phyloP scores from a whole-genome alignment of 768 basidiomycete genomes.

The Rhizopogon roseolus region DNA sequence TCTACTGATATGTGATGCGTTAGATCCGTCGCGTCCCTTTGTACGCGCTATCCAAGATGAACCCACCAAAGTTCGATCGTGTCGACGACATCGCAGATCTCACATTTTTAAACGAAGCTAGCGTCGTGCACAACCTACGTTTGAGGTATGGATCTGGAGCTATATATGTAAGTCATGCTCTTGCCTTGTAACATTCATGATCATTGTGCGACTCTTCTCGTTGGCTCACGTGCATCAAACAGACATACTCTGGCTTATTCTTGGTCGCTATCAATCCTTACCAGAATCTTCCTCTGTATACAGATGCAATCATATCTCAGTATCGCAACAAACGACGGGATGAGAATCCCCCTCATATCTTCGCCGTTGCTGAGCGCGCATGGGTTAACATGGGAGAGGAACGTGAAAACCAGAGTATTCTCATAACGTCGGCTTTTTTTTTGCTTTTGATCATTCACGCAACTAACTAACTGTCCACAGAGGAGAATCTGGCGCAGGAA shows the following conservation, averaged over 20 bases:
- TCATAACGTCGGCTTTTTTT: slow-evolving; percentile 78
- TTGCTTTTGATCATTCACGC: neutral
- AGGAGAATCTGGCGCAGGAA: slow-evolving; percentile 98
- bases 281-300: slow-evolving; percentile 86
- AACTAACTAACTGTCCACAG: slow-evolving; percentile 35
- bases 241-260: slow-evolving; percentile 97
- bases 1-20: slow-evolving; percentile 1
- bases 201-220: slow-evolving; percentile 1
- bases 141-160: slow-evolving; percentile 86
- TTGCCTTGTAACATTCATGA: slow-evolving; percentile 2
- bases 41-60: slow-evolving; percentile 90
- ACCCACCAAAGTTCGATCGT: slow-evolving; percentile 96
- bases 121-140: slow-evolving; percentile 96
- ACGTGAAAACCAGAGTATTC: slow-evolving; percentile 93
- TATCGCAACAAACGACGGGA: slow-evolving; percentile 86
- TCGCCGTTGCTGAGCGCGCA: slow-evolving; percentile 94
- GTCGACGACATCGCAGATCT: slow-evolving; percentile 98
- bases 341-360: slow-evolving; percentile 95
- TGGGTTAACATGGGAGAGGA: slow-evolving; percentile 99
- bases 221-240: slow-evolving; percentile 11
- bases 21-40: slow-evolving; percentile 69
- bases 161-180: slow-evolving; percentile 70
- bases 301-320: slow-evolving; percentile 81
- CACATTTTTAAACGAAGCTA: slow-evolving; percentile 96
- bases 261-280: slow-evolving; percentile 99